Evolutionary conservation across 2,329 filamentous ascomycete genomes (phyloP).

Genomic region (Cladosporium sp.): DNA sequence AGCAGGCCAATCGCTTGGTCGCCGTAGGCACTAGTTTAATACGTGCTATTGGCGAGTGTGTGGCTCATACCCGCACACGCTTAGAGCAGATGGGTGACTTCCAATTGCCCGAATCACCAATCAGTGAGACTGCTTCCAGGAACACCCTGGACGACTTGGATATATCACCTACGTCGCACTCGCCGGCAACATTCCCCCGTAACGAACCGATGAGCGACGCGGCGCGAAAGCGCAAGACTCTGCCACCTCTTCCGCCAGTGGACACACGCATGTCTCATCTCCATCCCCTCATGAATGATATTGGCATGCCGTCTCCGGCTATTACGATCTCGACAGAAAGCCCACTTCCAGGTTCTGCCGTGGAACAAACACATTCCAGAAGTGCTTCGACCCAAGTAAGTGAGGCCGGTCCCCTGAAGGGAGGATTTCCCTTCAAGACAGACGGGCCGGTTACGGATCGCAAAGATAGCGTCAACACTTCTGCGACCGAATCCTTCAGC

Average conservation of each 20-base stretch:
- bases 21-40: conserved; percentile 46
- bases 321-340: conserved; percentile 11
- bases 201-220: background rate
- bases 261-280: conserved; percentile 17
- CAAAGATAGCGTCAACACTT: conserved; percentile 70
- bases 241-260: conserved; percentile 11
- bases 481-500: conserved; percentile 74
- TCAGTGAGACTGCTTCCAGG: background rate
- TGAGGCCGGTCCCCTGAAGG: conserved; percentile 19
- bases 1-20: conserved; percentile 34
- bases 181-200: background rate
- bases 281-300: conserved; percentile 10
- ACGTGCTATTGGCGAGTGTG: conserved; percentile 85
- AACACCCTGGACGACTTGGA: background rate
- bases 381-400: conserved; percentile 1
- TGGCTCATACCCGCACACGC: conserved; percentile 79
- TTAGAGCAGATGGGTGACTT: conserved; percentile 69
- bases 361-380: conserved; percentile 3
- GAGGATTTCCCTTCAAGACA: conserved; percentile 18
- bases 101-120: conserved; percentile 21
- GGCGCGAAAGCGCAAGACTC: conserved; percentile 13
- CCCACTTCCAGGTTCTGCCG: background rate
- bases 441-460: conserved; percentile 33
- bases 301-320: conserved; percentile 18
- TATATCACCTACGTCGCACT: background rate